Percentiles rank a stretch among this genome's conserved stretches.
Evolutionary conservation across 768 basidiomycete species (phyloP).

Genomic region (Psilocybe cyanescens): DNA sequence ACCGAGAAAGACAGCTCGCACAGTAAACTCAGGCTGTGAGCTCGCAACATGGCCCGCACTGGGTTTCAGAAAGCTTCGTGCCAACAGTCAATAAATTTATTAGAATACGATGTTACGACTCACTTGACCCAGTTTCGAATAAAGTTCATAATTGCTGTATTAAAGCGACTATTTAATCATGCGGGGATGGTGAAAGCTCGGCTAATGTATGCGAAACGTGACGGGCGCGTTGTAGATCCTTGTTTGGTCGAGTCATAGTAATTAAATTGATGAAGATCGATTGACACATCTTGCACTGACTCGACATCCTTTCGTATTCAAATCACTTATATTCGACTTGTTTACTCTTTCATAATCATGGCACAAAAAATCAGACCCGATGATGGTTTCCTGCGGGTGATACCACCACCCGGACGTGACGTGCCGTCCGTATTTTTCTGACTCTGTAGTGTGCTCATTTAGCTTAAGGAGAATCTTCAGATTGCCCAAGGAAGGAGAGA

Average conservation of each 20-base stretch:
- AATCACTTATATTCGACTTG: constrained; percentile 1
- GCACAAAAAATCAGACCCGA: constrained; percentile 56
- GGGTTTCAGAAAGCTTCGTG: constrained; percentile 18
- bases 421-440: constrained; percentile 44
- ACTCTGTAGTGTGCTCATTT: constrained; percentile 11
- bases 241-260: constrained; percentile 24
- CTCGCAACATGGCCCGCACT: constrained; percentile 3
- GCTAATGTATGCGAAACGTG: constrained; percentile 1
- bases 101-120: neutral
- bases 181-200: neutral
- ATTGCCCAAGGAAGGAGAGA: constrained; percentile 82
- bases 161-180: neutral
- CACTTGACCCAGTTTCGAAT: constrained; percentile 26
- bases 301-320: constrained; percentile 10
- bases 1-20: constrained; percentile 73
- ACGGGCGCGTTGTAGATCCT: constrained; percentile 20
- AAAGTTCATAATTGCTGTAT: constrained; percentile 19
- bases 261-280: constrained; percentile 11
- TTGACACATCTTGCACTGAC: constrained; percentile 2
- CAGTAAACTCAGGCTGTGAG: constrained; percentile 45
- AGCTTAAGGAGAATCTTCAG: constrained; percentile 29
- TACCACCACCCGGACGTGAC: constrained; percentile 54
- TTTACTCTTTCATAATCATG: constrained; percentile 36
- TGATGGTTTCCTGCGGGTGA: constrained; percentile 51
- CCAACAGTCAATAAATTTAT: neutral